Evolutionary conservation across 2,329 filamentous ascomycete species (phyloP).

Genomic region (Paraphoma sp.): DNA sequence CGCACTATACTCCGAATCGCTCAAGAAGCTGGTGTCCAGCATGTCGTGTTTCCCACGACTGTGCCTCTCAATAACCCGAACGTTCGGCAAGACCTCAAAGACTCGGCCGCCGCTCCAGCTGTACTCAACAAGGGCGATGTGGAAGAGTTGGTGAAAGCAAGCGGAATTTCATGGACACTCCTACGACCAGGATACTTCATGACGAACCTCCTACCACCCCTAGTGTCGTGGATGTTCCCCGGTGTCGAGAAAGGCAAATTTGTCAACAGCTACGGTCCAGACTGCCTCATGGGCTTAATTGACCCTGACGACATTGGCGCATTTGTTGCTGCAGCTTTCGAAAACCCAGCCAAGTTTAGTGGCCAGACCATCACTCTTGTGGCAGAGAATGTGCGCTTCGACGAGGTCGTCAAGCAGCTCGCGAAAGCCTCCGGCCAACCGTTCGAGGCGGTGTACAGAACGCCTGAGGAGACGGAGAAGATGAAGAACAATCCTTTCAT

Average conservation of each 20-base stretch:
- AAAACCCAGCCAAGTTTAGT: constrained; percentile 51
- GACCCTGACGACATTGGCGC: constrained; percentile 58
- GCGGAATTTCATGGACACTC: constrained; percentile 54
- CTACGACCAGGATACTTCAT: constrained; percentile 61
- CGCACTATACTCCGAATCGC: constrained; percentile 31
- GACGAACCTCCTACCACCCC: constrained; percentile 57
- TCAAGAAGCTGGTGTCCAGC: constrained; percentile 38
- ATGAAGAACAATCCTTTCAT: constrained; percentile 47
- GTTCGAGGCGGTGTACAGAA: constrained; percentile 48
- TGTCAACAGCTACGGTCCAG: constrained; percentile 41
- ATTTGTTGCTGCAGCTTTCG: constrained; percentile 54
- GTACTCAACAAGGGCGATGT: constrained; percentile 52
- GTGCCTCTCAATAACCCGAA: constrained; percentile 21
- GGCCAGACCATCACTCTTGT: constrained; percentile 51
- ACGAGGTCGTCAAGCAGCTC: constrained; percentile 49
- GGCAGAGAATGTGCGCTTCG: constrained; percentile 49
- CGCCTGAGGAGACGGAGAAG: constrained; percentile 51
- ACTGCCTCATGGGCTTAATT: constrained; percentile 52
- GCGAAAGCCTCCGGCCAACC: constrained; percentile 39
- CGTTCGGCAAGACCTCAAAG: constrained; percentile 5
- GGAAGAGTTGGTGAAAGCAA: constrained; percentile 47
- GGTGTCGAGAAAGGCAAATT: constrained; percentile 51
- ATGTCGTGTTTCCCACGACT: constrained; percentile 37
- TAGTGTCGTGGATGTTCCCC: constrained; percentile 48
- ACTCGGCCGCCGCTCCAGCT: constrained; percentile 13